Percentiles rank a stretch among this genome's conserved stretches.
Conservation (phyloP, 306 rosid species). For the Begonia masoniana region DNA sequence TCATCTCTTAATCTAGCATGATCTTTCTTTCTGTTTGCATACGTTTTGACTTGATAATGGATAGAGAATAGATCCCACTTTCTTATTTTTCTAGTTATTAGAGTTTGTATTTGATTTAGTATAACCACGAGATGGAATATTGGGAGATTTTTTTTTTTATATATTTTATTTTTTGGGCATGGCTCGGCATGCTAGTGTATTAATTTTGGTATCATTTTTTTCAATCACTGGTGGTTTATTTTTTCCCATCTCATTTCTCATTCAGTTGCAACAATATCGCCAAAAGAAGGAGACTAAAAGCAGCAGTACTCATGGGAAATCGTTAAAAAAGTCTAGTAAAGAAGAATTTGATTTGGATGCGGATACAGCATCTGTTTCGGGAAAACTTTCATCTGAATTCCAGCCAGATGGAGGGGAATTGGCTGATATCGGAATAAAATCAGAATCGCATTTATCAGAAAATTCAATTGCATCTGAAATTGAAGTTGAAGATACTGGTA, state of each 20-base stretch:
- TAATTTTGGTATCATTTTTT: not conserved
- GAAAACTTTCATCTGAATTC: slow-evolving; percentile 18
- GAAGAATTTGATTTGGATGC: slow-evolving; percentile 44
- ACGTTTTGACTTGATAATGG: no score
- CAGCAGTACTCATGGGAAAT: slow-evolving; percentile 60
- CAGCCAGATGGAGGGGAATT: slow-evolving; percentile 31
- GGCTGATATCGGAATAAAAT: slow-evolving; percentile 21
- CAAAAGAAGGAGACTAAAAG: slow-evolving; percentile 81
- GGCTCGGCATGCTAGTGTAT: no score
- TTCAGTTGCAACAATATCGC: slow-evolving; percentile 82
- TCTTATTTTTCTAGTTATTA: no score
- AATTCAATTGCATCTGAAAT: slow-evolving; percentile 20
- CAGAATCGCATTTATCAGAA: slow-evolving; percentile 27
- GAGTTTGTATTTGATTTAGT: no score
- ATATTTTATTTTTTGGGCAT: no score
- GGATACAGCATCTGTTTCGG: slow-evolving; percentile 22
- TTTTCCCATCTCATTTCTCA: slow-evolving; percentile 6
- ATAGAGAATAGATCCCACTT: no score
- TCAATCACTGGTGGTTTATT: slow-evolving; percentile 12
- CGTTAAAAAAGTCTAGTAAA: slow-evolving; percentile 40
- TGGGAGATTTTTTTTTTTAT: no score
- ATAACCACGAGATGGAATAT: no score
- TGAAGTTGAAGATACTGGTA: slow-evolving; percentile 20
- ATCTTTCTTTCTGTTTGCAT: no score
- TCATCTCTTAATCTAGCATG: not conserved